These are phyloP conservation scores for Botrytis elliptica DNA, from an alignment of 2,329 filamentous ascomycete genomes.

Conservation along the genomic window DNA sequence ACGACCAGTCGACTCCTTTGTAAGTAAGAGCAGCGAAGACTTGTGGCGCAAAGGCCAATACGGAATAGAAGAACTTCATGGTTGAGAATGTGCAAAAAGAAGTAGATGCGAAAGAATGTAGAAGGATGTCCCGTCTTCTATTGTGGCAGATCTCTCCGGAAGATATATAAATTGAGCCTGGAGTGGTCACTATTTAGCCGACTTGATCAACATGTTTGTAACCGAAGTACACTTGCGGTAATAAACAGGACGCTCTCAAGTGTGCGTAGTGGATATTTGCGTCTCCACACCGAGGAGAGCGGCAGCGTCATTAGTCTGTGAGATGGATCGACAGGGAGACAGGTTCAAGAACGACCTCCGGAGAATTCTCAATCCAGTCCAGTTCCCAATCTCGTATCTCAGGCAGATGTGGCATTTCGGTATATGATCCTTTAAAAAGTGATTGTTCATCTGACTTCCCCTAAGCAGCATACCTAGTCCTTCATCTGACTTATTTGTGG, in stretches of 20 bases:
- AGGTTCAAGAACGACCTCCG: background rate
- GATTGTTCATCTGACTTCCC: background rate
- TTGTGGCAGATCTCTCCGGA: background rate
- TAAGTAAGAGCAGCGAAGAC: slow-evolving; percentile 51
- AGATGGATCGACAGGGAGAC: background rate
- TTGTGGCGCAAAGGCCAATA: slow-evolving; percentile 15
- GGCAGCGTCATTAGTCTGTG: background rate
- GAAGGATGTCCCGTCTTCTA: background rate
- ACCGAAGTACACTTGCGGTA: background rate
- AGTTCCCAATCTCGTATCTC: background rate
- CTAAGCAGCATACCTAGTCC: background rate
- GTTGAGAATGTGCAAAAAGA: background rate
- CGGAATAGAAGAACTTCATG: slow-evolving; percentile 17
- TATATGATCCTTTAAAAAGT: background rate
- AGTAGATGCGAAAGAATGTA: background rate
- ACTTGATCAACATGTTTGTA: background rate
- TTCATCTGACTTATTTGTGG: background rate
- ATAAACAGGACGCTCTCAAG: background rate
- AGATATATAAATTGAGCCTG: background rate
- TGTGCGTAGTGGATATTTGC: background rate
- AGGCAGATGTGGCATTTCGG: background rate
- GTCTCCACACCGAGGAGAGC: background rate
- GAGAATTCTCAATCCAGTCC: background rate
- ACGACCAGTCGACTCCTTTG: slow-evolving; percentile 70
- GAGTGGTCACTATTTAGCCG: background rate